Base-by-base conservation (phyloP, 768 basidiomycete species). In the Lactarius trivialis region DNA sequence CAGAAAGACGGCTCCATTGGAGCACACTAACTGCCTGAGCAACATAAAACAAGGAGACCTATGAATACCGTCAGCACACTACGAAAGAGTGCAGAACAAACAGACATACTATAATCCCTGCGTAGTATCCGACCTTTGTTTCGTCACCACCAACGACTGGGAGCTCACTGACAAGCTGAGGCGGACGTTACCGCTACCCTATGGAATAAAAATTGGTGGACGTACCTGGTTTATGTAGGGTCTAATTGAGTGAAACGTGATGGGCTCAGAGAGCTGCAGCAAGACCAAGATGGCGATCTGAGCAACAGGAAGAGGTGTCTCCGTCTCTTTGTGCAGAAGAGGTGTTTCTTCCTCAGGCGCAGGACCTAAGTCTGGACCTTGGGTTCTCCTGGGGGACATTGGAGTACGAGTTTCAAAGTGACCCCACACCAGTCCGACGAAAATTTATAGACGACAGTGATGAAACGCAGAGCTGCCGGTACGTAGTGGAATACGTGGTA, bases 1-100 rank as follows among this genome's bases (percentile, higher is more conserved):
- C 81, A 0, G 81, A 82, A 0, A 76, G 68, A 8, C 77, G 72
- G 41, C 77, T 75, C 81, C 81, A 81, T 61, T 79, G 76, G n/a
- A 80, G 69, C 33, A 78, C 73, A 7, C 78, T 79, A 56, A 77
- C 56, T 0, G 80, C 76, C 63, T 82, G 76, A 7, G 80, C 76
- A 41, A 72, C 73, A 67, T 76, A 82, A 68, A 79, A 81, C 39
- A 80, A 67, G 0, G 79, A 79, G 65, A 79, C 74, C 80, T 80
- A 55, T 0, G 26, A 19, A 26, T 49, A 33, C 43, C 24, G 43
- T 45, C 43, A 32, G n/a, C 15, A 26, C 6, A 3, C 43, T 11
- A 45, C 43, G 21, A 15, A 26, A 15, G 33, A 9, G 34, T 26
- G 36, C 26, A 4, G 14, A 7, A 1, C 3, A 33, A 8, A 11